Evolutionary conservation across 129 eudicot species (phyloP).

Genomic region (Heracleum sosnowskyi): DNA sequence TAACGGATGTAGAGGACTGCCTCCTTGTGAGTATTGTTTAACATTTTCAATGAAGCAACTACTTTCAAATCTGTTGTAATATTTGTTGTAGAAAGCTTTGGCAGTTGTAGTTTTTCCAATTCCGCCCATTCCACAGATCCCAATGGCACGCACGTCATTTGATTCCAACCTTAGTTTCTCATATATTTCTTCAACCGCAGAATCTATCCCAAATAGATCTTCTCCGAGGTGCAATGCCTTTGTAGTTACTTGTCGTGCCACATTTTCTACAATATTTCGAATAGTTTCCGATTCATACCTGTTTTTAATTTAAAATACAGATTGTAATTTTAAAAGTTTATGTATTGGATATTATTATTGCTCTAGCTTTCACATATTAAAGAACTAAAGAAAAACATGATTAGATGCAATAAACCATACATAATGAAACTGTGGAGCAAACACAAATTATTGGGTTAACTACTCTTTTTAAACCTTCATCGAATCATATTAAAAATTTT

Average conservation of each 20-base stretch:
- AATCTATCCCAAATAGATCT: not conserved
- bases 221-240: not conserved
- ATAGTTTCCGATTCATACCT: not conserved
- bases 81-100: not conserved
- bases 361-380: no score
- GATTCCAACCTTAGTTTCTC: not conserved
- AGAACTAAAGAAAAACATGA: no score
- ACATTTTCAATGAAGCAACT: conserved; percentile 12
- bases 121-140: conserved; percentile 30
- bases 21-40: not conserved
- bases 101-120: conserved; percentile 21
- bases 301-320: not conserved
- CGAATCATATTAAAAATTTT: no score
- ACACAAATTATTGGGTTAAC: no score
- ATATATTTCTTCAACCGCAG: not conserved
- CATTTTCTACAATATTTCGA: not conserved
- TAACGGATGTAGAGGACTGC: not conserved
- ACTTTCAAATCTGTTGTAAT: not conserved
- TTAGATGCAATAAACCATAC: no score
- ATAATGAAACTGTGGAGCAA: not conserved
- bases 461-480: no score
- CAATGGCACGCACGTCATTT: not conserved
- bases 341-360: not conserved
- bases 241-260: not conserved
- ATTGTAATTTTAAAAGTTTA: not conserved